phyloP scores from a whole-genome alignment of 257 asterid species.

The Ophiorrhiza pumila region DNA sequence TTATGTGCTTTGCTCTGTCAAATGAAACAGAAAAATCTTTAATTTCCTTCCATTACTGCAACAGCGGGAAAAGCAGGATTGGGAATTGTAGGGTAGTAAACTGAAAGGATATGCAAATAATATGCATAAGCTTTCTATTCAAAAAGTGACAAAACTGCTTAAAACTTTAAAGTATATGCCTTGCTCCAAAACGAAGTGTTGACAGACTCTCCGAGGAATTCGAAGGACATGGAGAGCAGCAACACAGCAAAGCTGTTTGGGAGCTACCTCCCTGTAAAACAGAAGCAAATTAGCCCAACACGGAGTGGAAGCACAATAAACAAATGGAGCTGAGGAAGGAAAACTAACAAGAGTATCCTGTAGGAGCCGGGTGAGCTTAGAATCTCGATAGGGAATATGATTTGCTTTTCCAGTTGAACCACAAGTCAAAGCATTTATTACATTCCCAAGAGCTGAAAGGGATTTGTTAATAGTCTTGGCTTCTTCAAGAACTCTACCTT shows the following conservation, averaged over 20 bases:
- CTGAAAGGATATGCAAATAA: not conserved
- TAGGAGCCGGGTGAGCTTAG: slow-evolving; percentile 81
- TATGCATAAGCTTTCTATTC: not conserved
- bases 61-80: not conserved
- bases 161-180: slow-evolving; percentile 31
- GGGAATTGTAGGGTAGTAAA: not conserved
- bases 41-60: slow-evolving; percentile 8
- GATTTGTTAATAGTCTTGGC: slow-evolving; percentile 88
- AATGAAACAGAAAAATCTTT: slow-evolving; percentile 18
- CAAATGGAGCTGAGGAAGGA: slow-evolving; percentile 16
- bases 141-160: not conserved
- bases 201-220: slow-evolving; percentile 79
- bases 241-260: slow-evolving; percentile 75
- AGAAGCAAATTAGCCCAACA: slow-evolving; percentile 24
- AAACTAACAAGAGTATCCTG: slow-evolving; percentile 78
- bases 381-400: slow-evolving; percentile 84
- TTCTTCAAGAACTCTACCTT: slow-evolving; percentile 85
- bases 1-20: slow-evolving; percentile 77
- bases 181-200: slow-evolving; percentile 82
- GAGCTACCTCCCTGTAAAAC: slow-evolving; percentile 70
- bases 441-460: slow-evolving; percentile 83
- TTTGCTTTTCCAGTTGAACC: slow-evolving; percentile 46
- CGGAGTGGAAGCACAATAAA: slow-evolving; percentile 11
- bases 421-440: slow-evolving; percentile 71
- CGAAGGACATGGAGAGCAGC: slow-evolving; percentile 88